Conservation (phyloP, 129 eudicot species). For the Flaveria bidentis region DNA sequence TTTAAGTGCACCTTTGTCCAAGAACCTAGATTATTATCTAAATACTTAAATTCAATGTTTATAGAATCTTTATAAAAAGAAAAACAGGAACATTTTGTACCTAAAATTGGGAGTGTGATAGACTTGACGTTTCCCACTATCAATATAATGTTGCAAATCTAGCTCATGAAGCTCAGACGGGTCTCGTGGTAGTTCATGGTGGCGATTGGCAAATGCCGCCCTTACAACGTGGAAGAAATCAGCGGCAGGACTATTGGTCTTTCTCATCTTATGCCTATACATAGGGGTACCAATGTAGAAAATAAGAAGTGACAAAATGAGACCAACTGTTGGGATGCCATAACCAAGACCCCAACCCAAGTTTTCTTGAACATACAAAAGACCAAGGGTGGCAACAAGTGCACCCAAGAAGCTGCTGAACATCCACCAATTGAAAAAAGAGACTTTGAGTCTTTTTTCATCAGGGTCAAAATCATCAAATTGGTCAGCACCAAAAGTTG, state of each 20-base stretch:
- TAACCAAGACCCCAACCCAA: conserved; percentile 92
- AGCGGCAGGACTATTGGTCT: conserved; percentile 49
- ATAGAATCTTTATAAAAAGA: neutral
- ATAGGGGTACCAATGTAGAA: conserved; percentile 84
- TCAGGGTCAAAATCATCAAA: conserved; percentile 78
- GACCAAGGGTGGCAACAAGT: conserved; percentile 66
- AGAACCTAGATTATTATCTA: conserved; percentile 45
- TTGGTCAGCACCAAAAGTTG: conserved; percentile 97
- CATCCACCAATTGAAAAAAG: conserved; percentile 99
- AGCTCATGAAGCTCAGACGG: conserved; percentile 64
- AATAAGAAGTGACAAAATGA: conserved; percentile 56
- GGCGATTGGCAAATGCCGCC: conserved; percentile 59
- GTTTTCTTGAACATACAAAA: conserved; percentile 90
- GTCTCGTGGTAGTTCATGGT: conserved; percentile 43
- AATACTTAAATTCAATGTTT: neutral
- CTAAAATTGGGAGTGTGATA: conserved; percentile 65
- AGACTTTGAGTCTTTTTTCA: conserved; percentile 70
- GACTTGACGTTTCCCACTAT: conserved; percentile 53
- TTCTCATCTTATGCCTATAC: conserved; percentile 77
- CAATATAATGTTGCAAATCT: conserved; percentile 51
- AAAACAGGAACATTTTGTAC: conserved; percentile 24
- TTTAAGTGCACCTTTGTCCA: conserved; percentile 86
- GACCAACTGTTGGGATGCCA: conserved; percentile 81
- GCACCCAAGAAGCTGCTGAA: conserved; percentile 77
- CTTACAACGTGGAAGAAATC: conserved; percentile 52